A percentile compares a stretch with the other conserved stretches of the same genome.
Conservation (phyloP, 192 early-diverging fungal species). For the Phlyctochytrium planicorne region DNA sequence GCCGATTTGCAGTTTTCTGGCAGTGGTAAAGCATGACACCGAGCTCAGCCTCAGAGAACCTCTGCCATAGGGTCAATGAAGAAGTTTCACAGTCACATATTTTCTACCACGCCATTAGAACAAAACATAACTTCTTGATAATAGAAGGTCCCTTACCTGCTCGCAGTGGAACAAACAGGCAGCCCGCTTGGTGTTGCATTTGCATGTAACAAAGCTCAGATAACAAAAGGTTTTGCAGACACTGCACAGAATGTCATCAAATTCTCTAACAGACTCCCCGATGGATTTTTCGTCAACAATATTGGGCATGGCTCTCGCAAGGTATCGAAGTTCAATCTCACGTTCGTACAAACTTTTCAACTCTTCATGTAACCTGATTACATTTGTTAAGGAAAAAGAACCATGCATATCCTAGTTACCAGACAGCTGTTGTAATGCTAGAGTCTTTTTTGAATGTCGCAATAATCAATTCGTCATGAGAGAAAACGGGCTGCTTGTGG, state of each 20-base stretch:
- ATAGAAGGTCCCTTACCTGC: too few relatives aligned
- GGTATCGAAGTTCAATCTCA: not conserved
- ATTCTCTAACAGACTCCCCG: conserved; percentile 4
- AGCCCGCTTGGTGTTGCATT: conserved; percentile 32
- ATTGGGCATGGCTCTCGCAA: not conserved
- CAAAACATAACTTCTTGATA: too few relatives aligned
- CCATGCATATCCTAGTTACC: conserved; percentile 23
- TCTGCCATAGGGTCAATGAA: conserved; percentile 42
- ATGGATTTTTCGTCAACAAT: conserved; percentile 13
- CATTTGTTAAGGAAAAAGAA: not conserved
- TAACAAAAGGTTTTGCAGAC: conserved; percentile 41
- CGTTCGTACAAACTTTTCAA: not conserved
- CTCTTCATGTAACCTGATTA: conserved; percentile 13
- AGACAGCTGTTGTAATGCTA: conserved; percentile 30
- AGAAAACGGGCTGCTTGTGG: conserved; percentile 83
- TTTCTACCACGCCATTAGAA: not conserved
- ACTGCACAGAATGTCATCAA: conserved; percentile 40
- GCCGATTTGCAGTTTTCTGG: conserved; percentile 17
- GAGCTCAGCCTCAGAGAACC: conserved; percentile 54
- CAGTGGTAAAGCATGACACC: conserved; percentile 24
- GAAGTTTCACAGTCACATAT: conserved; percentile 45
- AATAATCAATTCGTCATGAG: conserved; percentile 83
- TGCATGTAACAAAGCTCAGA: conserved; percentile 24
- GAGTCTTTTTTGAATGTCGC: conserved; percentile 31
- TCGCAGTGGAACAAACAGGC: not conserved